These are phyloP conservation scores for Paralagenidium karlingii DNA, from an alignment of 352 stramenopile genomes.

Conservation along the genomic window DNA sequence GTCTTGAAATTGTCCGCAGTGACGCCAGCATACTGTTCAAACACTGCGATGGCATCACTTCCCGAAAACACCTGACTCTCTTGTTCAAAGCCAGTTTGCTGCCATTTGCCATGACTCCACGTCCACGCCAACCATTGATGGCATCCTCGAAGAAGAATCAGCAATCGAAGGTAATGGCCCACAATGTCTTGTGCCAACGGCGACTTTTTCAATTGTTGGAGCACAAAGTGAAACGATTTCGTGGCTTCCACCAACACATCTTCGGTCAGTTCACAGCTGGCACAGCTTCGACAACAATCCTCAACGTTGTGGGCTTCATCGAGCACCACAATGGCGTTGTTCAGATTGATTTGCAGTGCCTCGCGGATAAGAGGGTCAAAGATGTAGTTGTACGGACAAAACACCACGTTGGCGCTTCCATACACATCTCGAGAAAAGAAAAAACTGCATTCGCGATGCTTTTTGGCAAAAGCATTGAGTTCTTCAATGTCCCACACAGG, in stretches of 20 bases:
- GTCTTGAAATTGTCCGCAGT: not conserved
- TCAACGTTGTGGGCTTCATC: conserved; percentile 84
- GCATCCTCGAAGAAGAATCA: conserved; percentile 5
- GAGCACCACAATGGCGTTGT: conserved; percentile 66
- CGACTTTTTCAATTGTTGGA: conserved; percentile 3
- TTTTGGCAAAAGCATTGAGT: conserved; percentile 50
- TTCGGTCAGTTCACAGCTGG: conserved; percentile 56
- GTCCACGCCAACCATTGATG: conserved; percentile 2
- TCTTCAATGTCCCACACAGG: conserved; percentile 82
- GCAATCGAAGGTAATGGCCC: not conserved
- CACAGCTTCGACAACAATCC: conserved; percentile 67
- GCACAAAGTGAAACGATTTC: conserved; percentile 27
- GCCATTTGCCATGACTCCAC: not conserved
- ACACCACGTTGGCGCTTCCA: conserved; percentile 58
- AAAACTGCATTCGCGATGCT: conserved; percentile 69
- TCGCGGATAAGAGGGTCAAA: conserved; percentile 63
- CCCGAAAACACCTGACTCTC: conserved; percentile 63
- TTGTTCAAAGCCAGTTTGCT: conserved; percentile 48
- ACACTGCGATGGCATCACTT: conserved; percentile 48
- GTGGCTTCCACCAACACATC: conserved; percentile 34
- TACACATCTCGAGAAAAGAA: conserved; percentile 44
- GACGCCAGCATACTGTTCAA: conserved; percentile 29
- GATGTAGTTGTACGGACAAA: conserved; percentile 85
- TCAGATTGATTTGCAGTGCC: conserved; percentile 51
- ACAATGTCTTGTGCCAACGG: not conserved